phyloP scores from a whole-genome alignment of 495 filamentous ascomycete species.

The Neurospora sp. region DNA sequence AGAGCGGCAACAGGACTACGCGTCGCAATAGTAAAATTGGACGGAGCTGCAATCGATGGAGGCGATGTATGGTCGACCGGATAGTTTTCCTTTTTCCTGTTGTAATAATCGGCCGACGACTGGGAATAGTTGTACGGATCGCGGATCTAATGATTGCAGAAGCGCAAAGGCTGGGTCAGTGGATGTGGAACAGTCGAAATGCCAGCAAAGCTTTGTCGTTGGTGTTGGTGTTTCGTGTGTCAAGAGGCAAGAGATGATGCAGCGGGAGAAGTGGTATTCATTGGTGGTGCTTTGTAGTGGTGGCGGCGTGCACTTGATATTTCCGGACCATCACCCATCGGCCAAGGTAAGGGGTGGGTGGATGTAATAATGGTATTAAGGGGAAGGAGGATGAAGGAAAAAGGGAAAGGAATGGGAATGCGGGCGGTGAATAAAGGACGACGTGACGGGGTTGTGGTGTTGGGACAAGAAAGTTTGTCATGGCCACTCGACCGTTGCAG shows the following conservation, averaged over 20 bases:
- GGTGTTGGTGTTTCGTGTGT: constrained; percentile 2
- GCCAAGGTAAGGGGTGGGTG: constrained; percentile 4
- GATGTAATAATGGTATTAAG: constrained; percentile 4
- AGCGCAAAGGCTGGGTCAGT: constrained; percentile 16
- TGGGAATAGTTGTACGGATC: constrained; percentile 41
- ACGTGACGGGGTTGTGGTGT: constrained; percentile 4
- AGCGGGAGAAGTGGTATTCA: not conserved
- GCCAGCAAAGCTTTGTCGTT: not conserved
- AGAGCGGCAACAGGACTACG: constrained; percentile 43
- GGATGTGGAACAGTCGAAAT: not conserved
- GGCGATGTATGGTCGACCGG: constrained; percentile 44
- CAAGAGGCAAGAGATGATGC: not conserved
- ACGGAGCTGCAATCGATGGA: constrained; percentile 7
- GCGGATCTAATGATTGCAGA: constrained; percentile 31
- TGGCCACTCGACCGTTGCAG: not conserved
- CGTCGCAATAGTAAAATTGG: constrained; percentile 43
- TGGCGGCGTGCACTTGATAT: not conserved
- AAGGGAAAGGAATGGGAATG: constrained; percentile 7
- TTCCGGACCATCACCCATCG: not conserved
- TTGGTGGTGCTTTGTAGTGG: not conserved
- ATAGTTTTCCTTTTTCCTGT: constrained; percentile 16
- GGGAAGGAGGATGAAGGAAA: not conserved
- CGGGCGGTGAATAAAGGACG: constrained; percentile 7
- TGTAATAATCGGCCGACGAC: constrained; percentile 40
- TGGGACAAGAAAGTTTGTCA: not conserved